Evolutionary conservation across 2,329 filamentous ascomycete species (phyloP).

Genomic region (Ilyonectria mors-panacis): DNA sequence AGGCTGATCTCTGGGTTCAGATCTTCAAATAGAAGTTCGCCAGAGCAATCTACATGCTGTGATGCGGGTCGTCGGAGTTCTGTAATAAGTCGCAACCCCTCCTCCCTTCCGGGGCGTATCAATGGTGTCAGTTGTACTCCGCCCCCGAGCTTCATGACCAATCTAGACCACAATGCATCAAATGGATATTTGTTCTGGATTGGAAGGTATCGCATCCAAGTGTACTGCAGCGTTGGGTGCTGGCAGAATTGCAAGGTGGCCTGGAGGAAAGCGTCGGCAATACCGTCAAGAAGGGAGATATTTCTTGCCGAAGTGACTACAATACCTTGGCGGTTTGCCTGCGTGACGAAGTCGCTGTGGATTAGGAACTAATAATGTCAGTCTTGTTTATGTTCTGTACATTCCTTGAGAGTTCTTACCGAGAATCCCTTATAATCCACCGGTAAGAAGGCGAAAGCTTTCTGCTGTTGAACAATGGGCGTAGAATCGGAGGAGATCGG

Average conservation of each 20-base stretch:
- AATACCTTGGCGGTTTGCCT: conserved; percentile 1
- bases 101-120: too few relatives aligned
- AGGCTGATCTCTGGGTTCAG: background rate
- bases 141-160: background rate
- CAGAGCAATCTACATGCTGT: background rate
- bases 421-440: background rate
- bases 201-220: background rate
- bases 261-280: background rate
- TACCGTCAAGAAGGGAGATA: background rate
- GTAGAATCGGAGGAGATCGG: too few relatives aligned
- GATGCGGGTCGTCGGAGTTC: background rate
- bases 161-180: conserved; percentile 2
- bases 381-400: background rate
- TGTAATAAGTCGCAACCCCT: too few relatives aligned
- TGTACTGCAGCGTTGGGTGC: background rate
- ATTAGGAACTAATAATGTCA: background rate
- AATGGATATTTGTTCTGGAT: background rate
- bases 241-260: background rate
- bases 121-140: too few relatives aligned
- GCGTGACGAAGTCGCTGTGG: conserved; percentile 1
- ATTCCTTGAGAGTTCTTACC: background rate
- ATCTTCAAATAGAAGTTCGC: background rate
- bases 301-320: background rate
- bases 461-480: background rate
- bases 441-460: background rate